phyloP scores from a whole-genome alignment of 805 yeast genomes.

The Saccharomycopsis vini region DNA sequence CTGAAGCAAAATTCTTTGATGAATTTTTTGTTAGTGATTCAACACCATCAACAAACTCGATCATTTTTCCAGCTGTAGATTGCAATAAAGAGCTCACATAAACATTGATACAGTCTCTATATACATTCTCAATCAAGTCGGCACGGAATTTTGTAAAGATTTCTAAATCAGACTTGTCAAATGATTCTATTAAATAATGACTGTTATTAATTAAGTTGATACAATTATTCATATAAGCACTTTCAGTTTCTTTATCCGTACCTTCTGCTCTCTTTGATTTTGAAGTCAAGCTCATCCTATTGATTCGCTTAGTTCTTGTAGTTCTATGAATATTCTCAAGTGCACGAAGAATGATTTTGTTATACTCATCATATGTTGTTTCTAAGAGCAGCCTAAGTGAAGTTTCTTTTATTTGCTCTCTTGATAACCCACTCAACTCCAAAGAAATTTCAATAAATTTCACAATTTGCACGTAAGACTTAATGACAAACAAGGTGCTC shows the following conservation, averaged over 20 bases:
- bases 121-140: conserved; percentile 19
- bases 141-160: conserved; percentile 23
- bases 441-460: conserved; percentile 14
- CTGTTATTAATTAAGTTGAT: conserved; percentile 46
- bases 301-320: conserved; percentile 1
- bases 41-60: conserved; percentile 56
- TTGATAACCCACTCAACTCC: conserved; percentile 1
- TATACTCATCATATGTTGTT: conserved; percentile 21
- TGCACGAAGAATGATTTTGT: conserved; percentile 23
- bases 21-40: conserved; percentile 39
- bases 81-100: conserved; percentile 42
- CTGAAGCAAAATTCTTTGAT: conserved; percentile 26
- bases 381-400: conserved; percentile 14
- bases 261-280: conserved; percentile 12
- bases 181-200: conserved; percentile 40
- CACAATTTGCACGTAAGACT: conserved; percentile 16
- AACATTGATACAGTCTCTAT: conserved; percentile 24
- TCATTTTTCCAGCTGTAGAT: conserved; percentile 57
- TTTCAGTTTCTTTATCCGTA: conserved; percentile 18
- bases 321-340: conserved; percentile 23
- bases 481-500: conserved; percentile 13
- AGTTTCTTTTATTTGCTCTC: conserved; percentile 2
- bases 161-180: conserved; percentile 21
- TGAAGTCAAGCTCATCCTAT: conserved; percentile 16
- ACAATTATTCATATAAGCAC: conserved; percentile 27